Base-by-base conservation (phyloP, 2,329 filamentous ascomycete species). In the Diplodia scrobiculata region DNA sequence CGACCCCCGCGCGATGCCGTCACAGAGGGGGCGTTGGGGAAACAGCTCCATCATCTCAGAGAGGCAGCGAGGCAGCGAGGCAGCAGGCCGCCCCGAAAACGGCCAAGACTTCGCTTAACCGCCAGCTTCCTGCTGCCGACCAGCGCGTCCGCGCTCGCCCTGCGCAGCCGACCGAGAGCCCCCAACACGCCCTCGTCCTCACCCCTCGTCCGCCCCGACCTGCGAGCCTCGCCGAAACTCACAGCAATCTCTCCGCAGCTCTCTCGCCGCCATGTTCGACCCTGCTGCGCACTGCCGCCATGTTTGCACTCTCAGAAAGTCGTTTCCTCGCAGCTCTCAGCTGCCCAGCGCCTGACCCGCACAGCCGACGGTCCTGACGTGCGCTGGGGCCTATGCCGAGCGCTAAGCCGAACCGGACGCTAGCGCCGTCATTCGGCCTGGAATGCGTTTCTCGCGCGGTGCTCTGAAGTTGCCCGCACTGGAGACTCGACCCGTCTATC, bases 401-500 rank as follows among this genome's bases (percentile, higher is more conserved):
- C 58, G 41, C 55, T 60, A 60, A 60, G 59, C 59, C 59, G 47
- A 36, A 52, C 29, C 36, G 45, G 63, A 47, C 51, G 41, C 63
- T 66, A 58, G 63, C 53, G 53, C 64, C 41, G 64, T 62, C 58
- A 62, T 36, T 62, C 58, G 58, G 53, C 41, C 19, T 58, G 41
- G 53, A 51, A 52, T 66, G 64, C 64, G 53, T 66, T 66, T 60
- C 54, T 66, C 64, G 60, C 60, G 64, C 53, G 53, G 25, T 60
- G 64, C 64, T 66, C 27, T 60, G 64, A 66, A 59, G 63, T 66
- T 66, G 63, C 63, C 63, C 63, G 63, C 63, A 66, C 63, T 62
- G 52, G 52, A 66, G 64, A 66, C 64, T 66, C 64, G 64, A 66
- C 14, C 47, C 65, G 45, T 47, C 65, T 45, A 51, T 58, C 54